Percentiles rank a stretch among this genome's conserved stretches.
Evolutionary conservation across 257 asterid genomes (phyloP).

Genomic region (Lithospermum erythrorhizon): DNA sequence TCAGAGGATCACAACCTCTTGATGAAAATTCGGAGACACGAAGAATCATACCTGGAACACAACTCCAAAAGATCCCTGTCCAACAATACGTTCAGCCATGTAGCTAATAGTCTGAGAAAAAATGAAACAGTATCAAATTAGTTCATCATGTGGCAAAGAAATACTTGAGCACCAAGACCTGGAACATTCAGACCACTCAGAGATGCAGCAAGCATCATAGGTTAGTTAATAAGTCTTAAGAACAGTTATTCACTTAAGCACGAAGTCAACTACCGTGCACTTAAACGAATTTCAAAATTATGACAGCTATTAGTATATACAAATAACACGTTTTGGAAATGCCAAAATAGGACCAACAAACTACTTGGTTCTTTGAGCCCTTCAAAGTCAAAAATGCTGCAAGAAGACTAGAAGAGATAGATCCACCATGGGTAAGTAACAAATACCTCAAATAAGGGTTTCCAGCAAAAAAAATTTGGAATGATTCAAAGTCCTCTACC

Average conservation of each 20-base stretch:
- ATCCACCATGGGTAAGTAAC: background rate
- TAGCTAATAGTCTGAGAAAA: conserved; percentile 66
- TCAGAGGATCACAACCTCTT: background rate
- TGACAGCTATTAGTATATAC: too few species aligned
- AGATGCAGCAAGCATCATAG: too few species aligned
- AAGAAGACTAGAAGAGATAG: background rate
- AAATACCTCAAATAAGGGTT: background rate
- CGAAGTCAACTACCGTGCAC: background rate
- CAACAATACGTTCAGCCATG: conserved; percentile 90
- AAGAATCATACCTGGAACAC: conserved; percentile 60
- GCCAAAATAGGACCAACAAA: too few species aligned
- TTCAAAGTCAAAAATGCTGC: background rate
- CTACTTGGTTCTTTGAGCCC: too few species aligned
- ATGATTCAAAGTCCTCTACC: background rate
- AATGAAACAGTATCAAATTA: background rate
- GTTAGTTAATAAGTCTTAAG: too few species aligned
- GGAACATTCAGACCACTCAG: too few species aligned
- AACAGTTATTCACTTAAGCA: too few species aligned
- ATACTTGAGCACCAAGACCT: too few species aligned
- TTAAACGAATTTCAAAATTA: background rate
- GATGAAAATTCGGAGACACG: background rate
- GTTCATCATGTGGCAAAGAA: background rate
- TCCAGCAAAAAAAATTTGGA: too few species aligned
- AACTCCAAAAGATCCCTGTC: conserved; percentile 90
- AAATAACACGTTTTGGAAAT: background rate